Conservation (phyloP, 768 basidiomycete species). For the Lactarius indigo region DNA sequence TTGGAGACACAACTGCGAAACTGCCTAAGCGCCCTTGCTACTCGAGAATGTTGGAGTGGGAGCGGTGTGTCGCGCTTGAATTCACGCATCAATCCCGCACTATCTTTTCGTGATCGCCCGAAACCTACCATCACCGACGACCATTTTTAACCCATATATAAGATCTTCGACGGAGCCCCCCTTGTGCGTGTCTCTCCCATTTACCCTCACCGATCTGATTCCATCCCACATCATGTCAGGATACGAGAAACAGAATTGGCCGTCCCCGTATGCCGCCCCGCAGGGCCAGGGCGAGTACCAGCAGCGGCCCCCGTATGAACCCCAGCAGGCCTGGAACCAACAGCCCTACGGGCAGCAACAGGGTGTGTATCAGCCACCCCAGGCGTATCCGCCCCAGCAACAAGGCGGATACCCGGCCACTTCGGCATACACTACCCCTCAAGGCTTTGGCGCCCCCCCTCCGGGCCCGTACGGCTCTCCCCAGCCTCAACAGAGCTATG, state of each 20-base stretch:
- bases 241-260: constrained; percentile 11
- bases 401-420: not conserved
- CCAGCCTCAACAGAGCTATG: not conserved
- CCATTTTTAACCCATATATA: not conserved
- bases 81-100: not conserved
- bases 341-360: not conserved
- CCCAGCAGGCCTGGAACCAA: constrained; percentile 6
- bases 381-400: not conserved
- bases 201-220: not conserved
- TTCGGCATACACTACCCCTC: not conserved
- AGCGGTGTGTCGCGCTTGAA: not conserved
- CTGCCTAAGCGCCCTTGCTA: not conserved
- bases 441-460: not conserved
- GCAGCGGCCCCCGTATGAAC: constrained; percentile 1
- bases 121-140: not conserved
- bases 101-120: constrained; percentile 16
- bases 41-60: not conserved
- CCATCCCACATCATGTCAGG: constrained; percentile 9
- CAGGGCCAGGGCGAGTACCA: constrained; percentile 6
- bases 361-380: not conserved
- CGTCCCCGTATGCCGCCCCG: not conserved
- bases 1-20: not conserved
- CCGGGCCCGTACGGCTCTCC: not conserved
- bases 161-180: not conserved
- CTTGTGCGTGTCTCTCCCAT: not conserved